Evolutionary conservation across 768 basidiomycete genomes (phyloP).

Genomic region (Mycena polygramma): DNA sequence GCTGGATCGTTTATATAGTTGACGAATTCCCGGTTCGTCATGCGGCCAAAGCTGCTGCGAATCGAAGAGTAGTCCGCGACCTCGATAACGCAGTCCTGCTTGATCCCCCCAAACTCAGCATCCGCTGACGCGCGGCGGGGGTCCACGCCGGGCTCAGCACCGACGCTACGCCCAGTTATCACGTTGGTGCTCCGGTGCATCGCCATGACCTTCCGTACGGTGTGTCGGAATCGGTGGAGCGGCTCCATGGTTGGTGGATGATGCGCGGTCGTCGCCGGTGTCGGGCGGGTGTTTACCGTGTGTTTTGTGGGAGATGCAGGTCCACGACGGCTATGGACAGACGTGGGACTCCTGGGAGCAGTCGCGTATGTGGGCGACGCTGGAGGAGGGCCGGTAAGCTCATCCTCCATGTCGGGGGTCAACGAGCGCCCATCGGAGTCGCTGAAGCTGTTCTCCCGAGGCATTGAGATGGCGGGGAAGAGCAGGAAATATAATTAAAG

Average conservation of each 20-base stretch:
- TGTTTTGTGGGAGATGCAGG: conserved; percentile 34
- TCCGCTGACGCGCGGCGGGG: conserved; percentile 71
- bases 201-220: conserved; percentile 73
- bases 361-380: conserved; percentile 41
- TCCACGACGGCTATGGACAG: conserved; percentile 35
- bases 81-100: conserved; percentile 74
- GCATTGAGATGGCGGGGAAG: conserved; percentile 53
- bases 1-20: conserved; percentile 60
- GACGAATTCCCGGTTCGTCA: conserved; percentile 75
- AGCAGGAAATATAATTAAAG: not conserved
- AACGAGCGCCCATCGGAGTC: conserved; percentile 77
- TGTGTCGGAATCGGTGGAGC: conserved; percentile 64
- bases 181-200: conserved; percentile 66
- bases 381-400: conserved; percentile 36
- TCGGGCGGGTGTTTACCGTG: conserved; percentile 31
- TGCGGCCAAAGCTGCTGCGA: conserved; percentile 63
- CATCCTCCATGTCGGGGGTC: conserved; percentile 73
- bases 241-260: conserved; percentile 49
- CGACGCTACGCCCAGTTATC: conserved; percentile 55
- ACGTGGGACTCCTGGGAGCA: conserved; percentile 12
- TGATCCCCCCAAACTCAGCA: conserved; percentile 68
- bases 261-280: conserved; percentile 23
- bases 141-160: conserved; percentile 81
- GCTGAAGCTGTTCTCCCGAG: conserved; percentile 75
- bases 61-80: conserved; percentile 75